Base-by-base conservation (phyloP, 2,329 filamentous ascomycete species). In the Pseudogymnoascus pannorum region DNA sequence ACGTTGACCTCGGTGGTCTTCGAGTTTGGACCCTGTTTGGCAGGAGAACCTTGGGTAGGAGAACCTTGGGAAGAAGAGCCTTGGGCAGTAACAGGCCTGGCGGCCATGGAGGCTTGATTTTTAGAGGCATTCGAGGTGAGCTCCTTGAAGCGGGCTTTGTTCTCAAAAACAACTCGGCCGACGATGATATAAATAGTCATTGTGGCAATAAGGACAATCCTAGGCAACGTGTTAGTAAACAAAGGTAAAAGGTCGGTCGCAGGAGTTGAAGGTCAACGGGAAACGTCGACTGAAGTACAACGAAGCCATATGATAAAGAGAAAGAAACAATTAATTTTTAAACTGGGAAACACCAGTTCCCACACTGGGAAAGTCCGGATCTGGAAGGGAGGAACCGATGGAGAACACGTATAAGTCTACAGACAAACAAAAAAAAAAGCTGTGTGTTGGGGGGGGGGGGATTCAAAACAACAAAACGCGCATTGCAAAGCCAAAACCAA, bases 161-260 rank as follows among this genome's bases (percentile, higher is more conserved):
- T 87, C 64, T 82, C 78, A 72, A 86, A 88, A 60, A 90, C 88
- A 44, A 85, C 82, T 59, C 79, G 75, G 5, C 87, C 87, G 16
- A 86, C 84, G 26, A 80, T 77, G 48, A 85, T 76, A 68, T 90
- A 89, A 64, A 90, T 87, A 64, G 81, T 78, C 60, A 87, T 78
- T 1, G 86, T 88, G 33, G 81, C 64, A 20, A 81, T 66, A 26
- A 89, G 85, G 6, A 83, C 76, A 18, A 87, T 72, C 82, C 82
- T 85, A 59, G 3, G 12, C 2, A 5, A 38, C 4, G 6, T 11
- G n/a, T 57, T 68, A 33, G 65, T 60, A 67, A 51, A n/a, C n/a
- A n/a, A n/a, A n/a, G n/a, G n/a, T n/a, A 3, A 12, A 26, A 24
- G 11, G 4, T 48, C 20, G 5, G 20, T 20, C 8, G 31, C 16